Conservation (phyloP, 345 rosid species). For the Salix dunnii region DNA sequence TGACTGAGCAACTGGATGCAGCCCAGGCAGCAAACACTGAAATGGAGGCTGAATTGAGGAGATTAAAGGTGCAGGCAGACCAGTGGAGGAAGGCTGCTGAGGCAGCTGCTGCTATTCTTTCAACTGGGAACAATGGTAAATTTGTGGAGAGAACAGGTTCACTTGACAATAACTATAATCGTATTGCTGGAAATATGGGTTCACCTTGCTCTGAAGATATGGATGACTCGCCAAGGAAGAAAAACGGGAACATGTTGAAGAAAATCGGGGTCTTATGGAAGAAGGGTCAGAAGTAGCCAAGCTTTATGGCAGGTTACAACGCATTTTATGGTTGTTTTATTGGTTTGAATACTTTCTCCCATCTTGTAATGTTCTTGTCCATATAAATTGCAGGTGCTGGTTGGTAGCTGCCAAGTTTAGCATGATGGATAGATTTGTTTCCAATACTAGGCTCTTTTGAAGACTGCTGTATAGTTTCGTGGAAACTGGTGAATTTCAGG, state of each 20-base stretch:
- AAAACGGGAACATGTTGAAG: constrained; percentile 81
- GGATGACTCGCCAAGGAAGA: constrained; percentile 72
- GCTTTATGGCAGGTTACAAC: not conserved
- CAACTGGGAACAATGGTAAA: constrained; percentile 71
- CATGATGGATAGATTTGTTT: not conserved
- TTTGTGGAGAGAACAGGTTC: constrained; percentile 58
- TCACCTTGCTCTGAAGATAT: constrained; percentile 77
- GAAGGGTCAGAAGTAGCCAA: constrained; percentile 57
- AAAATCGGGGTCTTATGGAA: constrained; percentile 85
- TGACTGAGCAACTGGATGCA: constrained; percentile 69
- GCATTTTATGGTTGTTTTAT: not conserved
- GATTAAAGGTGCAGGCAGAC: constrained; percentile 86
- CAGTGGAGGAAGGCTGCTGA: constrained; percentile 99
- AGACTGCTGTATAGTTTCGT: constrained; percentile 2
- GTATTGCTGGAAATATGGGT: constrained; percentile 37
- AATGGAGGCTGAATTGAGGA: constrained; percentile 81
- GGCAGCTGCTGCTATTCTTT: constrained; percentile 85
- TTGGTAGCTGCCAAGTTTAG: not conserved
- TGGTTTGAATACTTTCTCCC: not conserved
- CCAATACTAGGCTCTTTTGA: constrained; percentile 1
- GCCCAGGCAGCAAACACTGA: constrained; percentile 68
- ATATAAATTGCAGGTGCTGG: constrained; percentile 9
- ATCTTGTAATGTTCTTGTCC: not conserved
- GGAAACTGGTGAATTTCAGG: not conserved
- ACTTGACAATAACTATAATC: constrained; percentile 48